A percentile compares a stretch with the other conserved stretches of the same genome.
These are phyloP conservation scores for Sarcomyxa edulis DNA, from an alignment of 768 basidiomycete species.

Conservation along the genomic window DNA sequence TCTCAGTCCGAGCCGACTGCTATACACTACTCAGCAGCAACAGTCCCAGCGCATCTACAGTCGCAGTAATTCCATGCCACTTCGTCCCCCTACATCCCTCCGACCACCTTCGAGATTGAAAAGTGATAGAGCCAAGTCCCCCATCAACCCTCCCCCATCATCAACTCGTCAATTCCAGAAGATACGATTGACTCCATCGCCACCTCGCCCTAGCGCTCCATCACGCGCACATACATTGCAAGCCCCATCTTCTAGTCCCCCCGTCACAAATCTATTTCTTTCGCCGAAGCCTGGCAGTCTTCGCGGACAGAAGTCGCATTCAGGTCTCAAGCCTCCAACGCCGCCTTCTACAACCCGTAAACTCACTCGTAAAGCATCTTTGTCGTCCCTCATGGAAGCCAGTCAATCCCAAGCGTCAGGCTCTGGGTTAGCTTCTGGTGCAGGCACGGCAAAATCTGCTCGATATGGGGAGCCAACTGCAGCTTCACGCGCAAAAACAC, in stretches of 20 bases:
- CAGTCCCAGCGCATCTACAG: conserved; percentile 37
- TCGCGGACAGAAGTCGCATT: conserved; percentile 80
- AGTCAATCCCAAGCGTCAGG: conserved; percentile 52
- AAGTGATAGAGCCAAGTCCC: conserved; percentile 67
- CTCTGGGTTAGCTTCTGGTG: conserved; percentile 37
- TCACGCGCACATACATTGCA: conserved; percentile 59
- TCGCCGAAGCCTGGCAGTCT: conserved; percentile 68
- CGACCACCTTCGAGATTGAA: conserved; percentile 64
- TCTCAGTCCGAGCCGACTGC: conserved; percentile 72
- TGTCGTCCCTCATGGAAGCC: conserved; percentile 68
- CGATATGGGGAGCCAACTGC: conserved; percentile 78
- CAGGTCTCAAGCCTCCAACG: conserved; percentile 71
- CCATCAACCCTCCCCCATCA: conserved; percentile 62
- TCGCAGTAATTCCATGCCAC: conserved; percentile 59
- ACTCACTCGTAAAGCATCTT: conserved; percentile 71
- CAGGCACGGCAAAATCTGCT: conserved; percentile 32
- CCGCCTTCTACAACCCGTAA: conserved; percentile 60
- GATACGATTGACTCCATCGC: conserved; percentile 64
- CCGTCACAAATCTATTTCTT: conserved; percentile 49
- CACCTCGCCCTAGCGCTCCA: conserved; percentile 43
- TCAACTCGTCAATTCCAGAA: conserved; percentile 65
- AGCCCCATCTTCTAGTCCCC: conserved; percentile 44
- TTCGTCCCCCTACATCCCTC: conserved; percentile 40
- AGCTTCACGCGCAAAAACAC: conserved; percentile 72
- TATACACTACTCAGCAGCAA: conserved; percentile 39